Evolutionary conservation across 208 protist genomes (phyloP).

Genomic region (Trypanosoma lewisi): DNA sequence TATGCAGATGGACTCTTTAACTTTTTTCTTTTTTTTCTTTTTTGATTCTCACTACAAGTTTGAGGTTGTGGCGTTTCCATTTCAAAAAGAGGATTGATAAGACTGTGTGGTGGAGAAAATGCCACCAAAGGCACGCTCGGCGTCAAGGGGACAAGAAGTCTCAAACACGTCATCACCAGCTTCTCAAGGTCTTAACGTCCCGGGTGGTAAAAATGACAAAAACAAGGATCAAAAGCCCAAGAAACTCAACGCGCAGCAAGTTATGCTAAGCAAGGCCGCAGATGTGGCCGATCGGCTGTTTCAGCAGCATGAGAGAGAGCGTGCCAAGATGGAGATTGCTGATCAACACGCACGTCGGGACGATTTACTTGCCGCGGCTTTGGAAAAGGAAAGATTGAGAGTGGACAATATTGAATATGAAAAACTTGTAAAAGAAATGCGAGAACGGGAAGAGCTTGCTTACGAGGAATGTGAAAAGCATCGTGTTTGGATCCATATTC

Average conservation of each 20-base stretch:
- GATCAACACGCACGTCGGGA: slow-evolving; percentile 61
- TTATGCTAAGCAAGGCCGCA: slow-evolving; percentile 52
- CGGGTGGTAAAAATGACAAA: slow-evolving; percentile 14
- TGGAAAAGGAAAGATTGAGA: slow-evolving; percentile 66
- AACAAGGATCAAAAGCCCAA: slow-evolving; percentile 53
- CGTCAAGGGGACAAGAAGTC: background rate
- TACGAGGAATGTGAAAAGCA: slow-evolving; percentile 84
- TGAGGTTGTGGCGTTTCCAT: background rate
- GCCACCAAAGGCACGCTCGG: background rate
- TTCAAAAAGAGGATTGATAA: background rate
- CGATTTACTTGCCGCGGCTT: slow-evolving; percentile 37
- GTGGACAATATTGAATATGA: slow-evolving; percentile 45
- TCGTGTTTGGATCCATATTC: slow-evolving; percentile 57
- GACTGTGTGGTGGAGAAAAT: background rate
- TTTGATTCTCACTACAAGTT: background rate
- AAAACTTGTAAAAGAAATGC: slow-evolving; percentile 35
- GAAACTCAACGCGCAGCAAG: slow-evolving; percentile 50
- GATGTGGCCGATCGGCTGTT: slow-evolving; percentile 66
- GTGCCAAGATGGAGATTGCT: slow-evolving; percentile 39
- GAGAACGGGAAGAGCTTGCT: slow-evolving; percentile 53
- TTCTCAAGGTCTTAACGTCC: slow-evolving; percentile 3
- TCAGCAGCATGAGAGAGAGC: slow-evolving; percentile 80
- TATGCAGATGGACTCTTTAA: background rate
- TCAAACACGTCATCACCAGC: slow-evolving; percentile 35
- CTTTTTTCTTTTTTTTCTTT: background rate